These are phyloP conservation scores for Microcyclosporella mali DNA, from an alignment of 2,329 filamentous ascomycete species.

Conservation along the genomic window DNA sequence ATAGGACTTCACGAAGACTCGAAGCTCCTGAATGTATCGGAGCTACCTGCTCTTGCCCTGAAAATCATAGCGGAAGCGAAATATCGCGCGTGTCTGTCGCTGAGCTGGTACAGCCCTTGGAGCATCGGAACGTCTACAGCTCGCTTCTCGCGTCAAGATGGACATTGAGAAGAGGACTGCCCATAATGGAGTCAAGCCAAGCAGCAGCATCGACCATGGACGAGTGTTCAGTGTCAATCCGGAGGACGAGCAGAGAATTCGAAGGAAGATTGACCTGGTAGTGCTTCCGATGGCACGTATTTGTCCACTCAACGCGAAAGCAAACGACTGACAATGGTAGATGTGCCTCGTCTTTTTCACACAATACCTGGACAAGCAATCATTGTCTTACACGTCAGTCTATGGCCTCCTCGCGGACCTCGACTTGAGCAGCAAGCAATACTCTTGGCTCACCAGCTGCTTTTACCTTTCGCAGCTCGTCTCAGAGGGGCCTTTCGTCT, in stretches of 20 bases:
- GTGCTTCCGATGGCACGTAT: slow-evolving; percentile 15
- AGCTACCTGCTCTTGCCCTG: no score
- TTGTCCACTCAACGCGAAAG: background rate
- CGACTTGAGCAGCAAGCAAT: slow-evolving; percentile 40
- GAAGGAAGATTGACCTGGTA: slow-evolving; percentile 16
- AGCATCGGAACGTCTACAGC: background rate
- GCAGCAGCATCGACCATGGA: slow-evolving; percentile 7
- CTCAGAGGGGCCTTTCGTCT: slow-evolving; percentile 47
- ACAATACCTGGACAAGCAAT: slow-evolving; percentile 44
- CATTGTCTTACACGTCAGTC: slow-evolving; percentile 45
- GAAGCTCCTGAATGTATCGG: no score
- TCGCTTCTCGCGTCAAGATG: background rate
- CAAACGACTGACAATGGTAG: slow-evolving; percentile 4
- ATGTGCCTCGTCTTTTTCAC: slow-evolving; percentile 28
- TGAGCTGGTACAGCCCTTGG: no score
- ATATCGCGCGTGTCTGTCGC: no score
- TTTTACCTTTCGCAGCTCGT: slow-evolving; percentile 40
- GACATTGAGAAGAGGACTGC: slow-evolving; percentile 7
- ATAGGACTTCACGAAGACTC: no score
- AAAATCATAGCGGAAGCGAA: no score
- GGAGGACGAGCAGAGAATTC: slow-evolving; percentile 10
- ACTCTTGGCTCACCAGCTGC: slow-evolving; percentile 45
- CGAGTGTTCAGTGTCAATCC: slow-evolving; percentile 2
- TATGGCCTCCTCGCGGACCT: slow-evolving; percentile 45
- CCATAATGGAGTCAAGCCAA: background rate